Base-by-base conservation (phyloP, 2,329 filamentous ascomycete species). In the Furcasterigmium furcatum region DNA sequence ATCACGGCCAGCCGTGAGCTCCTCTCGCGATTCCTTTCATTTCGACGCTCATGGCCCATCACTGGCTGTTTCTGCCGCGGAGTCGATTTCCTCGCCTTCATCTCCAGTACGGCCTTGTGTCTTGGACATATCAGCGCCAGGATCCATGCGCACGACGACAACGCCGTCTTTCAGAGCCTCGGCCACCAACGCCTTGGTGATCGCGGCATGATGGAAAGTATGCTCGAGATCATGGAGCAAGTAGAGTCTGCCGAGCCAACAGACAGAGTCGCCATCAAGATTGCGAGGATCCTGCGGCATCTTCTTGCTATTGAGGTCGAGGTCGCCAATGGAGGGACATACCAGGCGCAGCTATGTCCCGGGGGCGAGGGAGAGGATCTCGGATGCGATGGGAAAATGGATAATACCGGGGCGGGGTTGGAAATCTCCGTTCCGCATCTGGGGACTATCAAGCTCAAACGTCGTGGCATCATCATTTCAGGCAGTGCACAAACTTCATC, bases 1-100 rank as follows among this genome's bases (percentile, higher is more conserved):
- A 59, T 78, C 38, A 67, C 68, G 10, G 71, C 76, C 6, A 76
- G 74, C 40, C 73, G 79, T 2, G 72, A 73, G 43, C 64, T 80
- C 13, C 61, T 82, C 9, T 58, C 53, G 3, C 69, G 72, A 0
- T 81, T 77, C 48, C 54, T 76, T 30, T 51, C 63, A n/a, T 77
- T 76, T 51, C 70, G 74, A 27, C 50, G 57, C 19, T 61, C 63
- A 4, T 65, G 66, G 38, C 57, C 59, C n/a, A 57, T 59, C 2
- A 18, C 16, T 5, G 56, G 65, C 4, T 65, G 63, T 39, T 67
- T 67, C 16, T 75, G 71, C 32, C 72, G 75, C 1, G 73, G 75
- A 39, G 63, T 73, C 16, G 76, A 80, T 56, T 80, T 77, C 50
- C 66, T 73, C 2, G 71, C 72, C 1, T 64, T 80, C 5, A 71